Percentiles rank a stretch among this genome's conserved stretches.
Evolutionary conservation across 225 moss, liverwort and hornwort species (phyloP).

Genomic region (Physcomitrellopsis africana): DNA sequence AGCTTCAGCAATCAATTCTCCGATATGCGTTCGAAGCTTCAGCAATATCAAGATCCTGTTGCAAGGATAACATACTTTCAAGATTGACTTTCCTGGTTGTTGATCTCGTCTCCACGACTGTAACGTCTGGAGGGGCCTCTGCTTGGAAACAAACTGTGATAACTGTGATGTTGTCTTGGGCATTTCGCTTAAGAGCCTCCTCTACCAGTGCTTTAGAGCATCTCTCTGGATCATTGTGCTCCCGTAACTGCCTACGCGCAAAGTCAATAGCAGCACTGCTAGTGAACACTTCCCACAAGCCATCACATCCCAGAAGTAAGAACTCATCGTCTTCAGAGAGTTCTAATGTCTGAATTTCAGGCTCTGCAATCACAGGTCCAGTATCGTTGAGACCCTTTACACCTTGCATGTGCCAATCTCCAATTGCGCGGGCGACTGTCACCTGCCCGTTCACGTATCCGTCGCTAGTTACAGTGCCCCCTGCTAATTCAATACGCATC

Average conservation of each 20-base stretch:
- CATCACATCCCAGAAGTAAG: slow-evolving; percentile 85
- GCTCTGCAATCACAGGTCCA: slow-evolving; percentile 76
- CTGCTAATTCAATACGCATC: slow-evolving; percentile 68
- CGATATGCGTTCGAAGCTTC: too few species aligned
- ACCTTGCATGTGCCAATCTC: slow-evolving; percentile 79
- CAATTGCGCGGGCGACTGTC: slow-evolving; percentile 83
- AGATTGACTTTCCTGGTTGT: slow-evolving; percentile 20
- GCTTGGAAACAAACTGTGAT: slow-evolving; percentile 78
- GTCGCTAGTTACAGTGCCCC: slow-evolving; percentile 73
- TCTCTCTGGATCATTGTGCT: slow-evolving; percentile 79
- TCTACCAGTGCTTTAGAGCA: slow-evolving; percentile 74
- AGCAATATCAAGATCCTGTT: slow-evolving; percentile 40
- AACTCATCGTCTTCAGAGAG: slow-evolving; percentile 86
- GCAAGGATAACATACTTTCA: slow-evolving; percentile 36
- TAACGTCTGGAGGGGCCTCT: slow-evolving; percentile 63
- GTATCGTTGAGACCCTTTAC: slow-evolving; percentile 61
- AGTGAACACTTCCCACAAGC: slow-evolving; percentile 84
- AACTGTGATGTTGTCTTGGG: slow-evolving; percentile 80
- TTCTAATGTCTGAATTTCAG: slow-evolving; percentile 63
- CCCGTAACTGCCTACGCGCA: slow-evolving; percentile 75
- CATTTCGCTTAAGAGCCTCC: slow-evolving; percentile 70
- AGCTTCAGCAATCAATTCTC: background rate
- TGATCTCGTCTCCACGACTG: slow-evolving; percentile 27
- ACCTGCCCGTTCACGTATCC: slow-evolving; percentile 88
- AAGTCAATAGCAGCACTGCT: slow-evolving; percentile 73